Conservation (phyloP, 192 early-diverging fungal species). For the Cladochytrium replicatum region DNA sequence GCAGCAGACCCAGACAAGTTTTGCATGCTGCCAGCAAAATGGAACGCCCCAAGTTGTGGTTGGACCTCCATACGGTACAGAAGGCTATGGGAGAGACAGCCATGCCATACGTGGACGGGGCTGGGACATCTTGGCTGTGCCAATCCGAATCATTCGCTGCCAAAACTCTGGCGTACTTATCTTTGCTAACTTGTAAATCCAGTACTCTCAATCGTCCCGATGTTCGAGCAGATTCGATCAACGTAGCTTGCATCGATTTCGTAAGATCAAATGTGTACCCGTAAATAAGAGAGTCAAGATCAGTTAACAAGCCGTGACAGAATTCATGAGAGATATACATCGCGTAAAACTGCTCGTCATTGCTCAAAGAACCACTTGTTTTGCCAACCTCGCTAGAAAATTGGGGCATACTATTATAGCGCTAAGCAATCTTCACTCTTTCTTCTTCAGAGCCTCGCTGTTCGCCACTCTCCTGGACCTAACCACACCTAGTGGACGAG, state of each 20-base stretch:
- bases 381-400: constrained; percentile 31
- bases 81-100: too few relatives aligned
- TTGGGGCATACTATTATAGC: constrained; percentile 75
- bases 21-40: background rate
- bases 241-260: constrained; percentile 50
- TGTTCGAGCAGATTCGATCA: constrained; percentile 35
- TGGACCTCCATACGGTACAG: too few relatives aligned
- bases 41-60: constrained; percentile 14
- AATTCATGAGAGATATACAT: background rate
- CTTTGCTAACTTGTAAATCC: too few relatives aligned
- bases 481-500: constrained; percentile 15
- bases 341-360: background rate
- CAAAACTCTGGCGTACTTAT: too few relatives aligned
- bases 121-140: too few relatives aligned
- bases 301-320: background rate
- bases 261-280: constrained; percentile 83
- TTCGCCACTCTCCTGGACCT: constrained; percentile 8
- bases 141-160: too few relatives aligned
- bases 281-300: constrained; percentile 45
- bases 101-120: too few relatives aligned
- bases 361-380: background rate
- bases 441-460: too few relatives aligned
- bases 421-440: constrained; percentile 85
- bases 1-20: constrained; percentile 11
- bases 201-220: constrained; percentile 34